Evolutionary conservation across 495 filamentous ascomycete genomes (phyloP), one percentile per base, ranked within the genome.

Genomic region (Hypoxylon intermedium): DNA sequence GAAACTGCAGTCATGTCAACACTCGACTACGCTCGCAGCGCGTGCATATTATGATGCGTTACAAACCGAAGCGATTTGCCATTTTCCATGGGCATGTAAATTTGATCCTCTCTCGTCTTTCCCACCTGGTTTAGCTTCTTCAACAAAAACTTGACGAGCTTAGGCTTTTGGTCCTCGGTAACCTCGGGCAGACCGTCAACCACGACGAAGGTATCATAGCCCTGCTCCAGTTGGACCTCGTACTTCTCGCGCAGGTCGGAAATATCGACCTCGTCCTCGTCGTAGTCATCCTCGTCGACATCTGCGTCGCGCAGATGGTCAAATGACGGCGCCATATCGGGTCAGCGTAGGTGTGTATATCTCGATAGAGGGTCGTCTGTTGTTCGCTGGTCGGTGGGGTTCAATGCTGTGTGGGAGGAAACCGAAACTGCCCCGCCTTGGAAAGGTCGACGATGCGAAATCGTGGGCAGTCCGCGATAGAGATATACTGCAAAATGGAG

Each of bases 161-260:
- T 97, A 21, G 90, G 84, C 72, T 89, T 89, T 77, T 84, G 90
- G 23, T 90, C 92, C 70, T 90, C 89, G 50, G 82, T 82, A 41
- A 98, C 94, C 43, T 87, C 76, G 52, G 94, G 94, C 28, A 97
- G 84, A 60, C 94, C 94, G 76, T 98, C 94, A 73, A 97, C 83
- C 45, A 97, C 91, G 53, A 98, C 87, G 67, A 98, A 98, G 59
- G 90, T 87, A 71, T 98, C 94, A 68, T 97, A 85, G 49, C 94
- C 93, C 73, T 97, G 90, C 72, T 98, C 93, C 45, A 97, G 82
- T 67, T 93, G 91, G 34, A 97, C 94, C 74, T 98, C 92, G 69
- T 90, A 96, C 74, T 95, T 89, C 70, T 91, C 92, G 69, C 85
- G 82, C 58, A 98, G 83, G 78, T 98, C 94, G 52, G 90, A 92